Evolutionary conservation across 2,329 filamentous ascomycete species (phyloP), one percentile per base, ranked within the genome.

Genomic region (Sporothrix euskadiensis): DNA sequence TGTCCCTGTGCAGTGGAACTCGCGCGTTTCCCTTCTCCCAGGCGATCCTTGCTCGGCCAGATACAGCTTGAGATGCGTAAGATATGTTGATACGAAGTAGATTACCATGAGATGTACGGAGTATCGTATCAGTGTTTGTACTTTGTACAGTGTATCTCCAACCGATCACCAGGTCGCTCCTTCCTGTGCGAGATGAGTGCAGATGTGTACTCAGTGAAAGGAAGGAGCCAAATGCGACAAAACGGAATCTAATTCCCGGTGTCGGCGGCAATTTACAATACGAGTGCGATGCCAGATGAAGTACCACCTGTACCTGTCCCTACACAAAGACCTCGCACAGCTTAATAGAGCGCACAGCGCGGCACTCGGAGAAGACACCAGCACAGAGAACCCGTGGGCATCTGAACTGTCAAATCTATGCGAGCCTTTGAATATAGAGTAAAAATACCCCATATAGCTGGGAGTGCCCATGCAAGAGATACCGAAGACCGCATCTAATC

Each of bases 211-310:
- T 4, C 44, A 12, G 22, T 26, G 39, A 39, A 47, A 7, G 12
- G 39, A 47, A 22, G 5, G 57, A 61, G 26, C 14, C 12, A 35
- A 41, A 32, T 39, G 4, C 57, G 9, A 41, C n/a, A 26, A 71
- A 35, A 61, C 41, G 41, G 56, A 41, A 63, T 4, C 54, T n/a
- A 71, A 35, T 71, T 39, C 69, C 69, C 41, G 69, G 69, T 63
- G 56, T 71, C 69, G 69, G 69, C 69, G 69, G 54, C 68, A 69
- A 10, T 47, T 30, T n/a, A 22, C 9, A n/a, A 19, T 10, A n/a
- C 19, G 32, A 54, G 16, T 39, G 22, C 14, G 19, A 35, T 69
- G 26, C 26, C 44, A 35, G 44, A 22, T 49, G 44, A 49, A 52
- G 26, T 56, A 26, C 26, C 26, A 26, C 26, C 26, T 26, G 26